Evolutionary conservation across 768 basidiomycete genomes (phyloP), one percentile per base, ranked within the genome.

Genomic region (Strobilomyces dryophilus): DNA sequence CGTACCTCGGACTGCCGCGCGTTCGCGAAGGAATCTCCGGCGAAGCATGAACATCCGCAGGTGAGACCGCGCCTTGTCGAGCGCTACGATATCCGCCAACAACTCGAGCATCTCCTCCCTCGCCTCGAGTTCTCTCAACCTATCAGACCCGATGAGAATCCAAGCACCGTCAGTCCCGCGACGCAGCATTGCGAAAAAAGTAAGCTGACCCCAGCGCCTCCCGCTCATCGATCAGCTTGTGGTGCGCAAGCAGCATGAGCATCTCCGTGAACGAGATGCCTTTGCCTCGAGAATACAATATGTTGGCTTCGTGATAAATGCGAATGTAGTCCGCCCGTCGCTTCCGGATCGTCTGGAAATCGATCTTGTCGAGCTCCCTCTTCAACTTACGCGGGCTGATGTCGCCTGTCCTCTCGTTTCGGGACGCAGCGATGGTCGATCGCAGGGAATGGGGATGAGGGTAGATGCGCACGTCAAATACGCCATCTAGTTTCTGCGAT

Each of bases 251-350:
- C 41, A 98, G 72, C 29, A 88, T 65, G 4, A 98, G 78, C 90
- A 95, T 95, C 44, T 84, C 81, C 1, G 84, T 90, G 74, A 98
- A 98, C 18, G 91, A 87, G 55, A 98, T 92, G 8, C 94, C 93
- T 45, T 81, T 79, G 1, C 84, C 83, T 31, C 77, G 79, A 56
- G 85, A 79, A 55, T 85, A 83, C 4, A 83, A 79, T 32, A 95
- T 79, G 57, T 73, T 74, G 2, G 95, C 94, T 73, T 98, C 95
- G 63, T 95, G 89, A 61, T 87, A 93, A 1, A 98, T 71, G n/a
- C 87, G 79, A 59, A 80, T 81, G 64, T 89, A 95, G 20, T 85
- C 71, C 5, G 77, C 77, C 58, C 87, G 79, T 39, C 92, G 80
- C 58, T 79, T 78, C 50, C 85, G 76, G 57, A 93, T 81, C 35